Evolutionary conservation across 2,329 filamentous ascomycete genomes (phyloP), one percentile per base, ranked within the genome.

Genomic region (Trichoderma atrobrunneum): DNA sequence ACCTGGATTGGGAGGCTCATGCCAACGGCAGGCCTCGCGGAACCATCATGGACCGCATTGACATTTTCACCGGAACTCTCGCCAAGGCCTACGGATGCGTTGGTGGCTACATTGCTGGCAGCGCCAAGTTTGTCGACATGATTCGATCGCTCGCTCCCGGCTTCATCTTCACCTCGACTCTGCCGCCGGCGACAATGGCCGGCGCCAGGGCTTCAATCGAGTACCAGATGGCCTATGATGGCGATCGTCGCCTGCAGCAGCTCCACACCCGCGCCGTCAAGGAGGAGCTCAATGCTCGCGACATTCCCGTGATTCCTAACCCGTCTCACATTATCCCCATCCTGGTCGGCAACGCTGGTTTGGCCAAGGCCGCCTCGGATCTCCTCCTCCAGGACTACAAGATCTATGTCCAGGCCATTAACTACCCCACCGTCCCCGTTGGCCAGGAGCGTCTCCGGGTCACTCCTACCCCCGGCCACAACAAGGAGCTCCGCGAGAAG

Each of bases 361-460:
- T 97, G 54, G 96, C 96, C 73, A 98, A 96, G 87, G 87, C 91
- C 77, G 96, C 96, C 8, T 97, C 93, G 28, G 96, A 99, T 80
- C 90, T 97, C 85, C 90, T 99, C 26, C 88, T 99, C 16, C 90
- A 92, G 76, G 92, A 97, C 76, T 93, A 97, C 85, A 89, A 91
- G 74, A 98, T 99, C 80, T 99, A 99, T 80, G 96, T 99, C 30
- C 96, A 99, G 84, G 94, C 94, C 70, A 98, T 99, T 88, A 99
- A 99, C 85, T 98, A 98, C 84, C 96, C 96, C 2, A 99, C 96
- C 66, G 96, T 99, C 3, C 96, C 96, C 3, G 94, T 97, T 7
- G 96, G 96, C n/a, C 95, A 99, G 85, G 96, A 99, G 83, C 91
- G 96, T 72, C 91, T 99, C 71, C 92, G 96, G 76, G 94, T 99